Evolutionary conservation across 495 filamentous ascomycete genomes (phyloP).

Genomic region (Aspergillus ostianus): DNA sequence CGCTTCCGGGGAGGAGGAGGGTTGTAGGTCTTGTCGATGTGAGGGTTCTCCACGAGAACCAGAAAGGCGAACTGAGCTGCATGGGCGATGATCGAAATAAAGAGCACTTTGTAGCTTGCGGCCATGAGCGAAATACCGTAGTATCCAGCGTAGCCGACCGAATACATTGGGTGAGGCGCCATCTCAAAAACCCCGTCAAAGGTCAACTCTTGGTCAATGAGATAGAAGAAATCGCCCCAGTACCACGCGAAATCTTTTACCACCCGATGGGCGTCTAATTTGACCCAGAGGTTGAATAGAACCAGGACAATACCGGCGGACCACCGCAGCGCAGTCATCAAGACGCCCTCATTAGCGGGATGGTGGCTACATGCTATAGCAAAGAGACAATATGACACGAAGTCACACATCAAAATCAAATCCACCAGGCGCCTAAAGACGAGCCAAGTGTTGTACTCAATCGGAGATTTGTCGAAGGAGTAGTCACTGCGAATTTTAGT

Average conservation of each 20-base stretch:
- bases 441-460: constrained; percentile 99
- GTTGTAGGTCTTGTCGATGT: constrained; percentile 98
- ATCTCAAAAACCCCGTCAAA: constrained; percentile 99
- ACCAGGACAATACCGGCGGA: constrained; percentile 74
- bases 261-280: constrained; percentile 95
- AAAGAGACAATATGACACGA: constrained; percentile 93
- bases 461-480: constrained; percentile 84
- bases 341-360: constrained; percentile 66
- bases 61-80: constrained; percentile 93
- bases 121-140: constrained; percentile 99
- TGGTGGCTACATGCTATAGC: constrained; percentile 81
- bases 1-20: constrained; percentile 74
- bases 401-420: constrained; percentile 97
- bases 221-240: constrained; percentile 99
- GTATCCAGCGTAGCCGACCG: constrained; percentile 95
- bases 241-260: constrained; percentile 99
- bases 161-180: constrained; percentile 99
- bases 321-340: constrained; percentile 76
- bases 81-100: constrained; percentile 94
- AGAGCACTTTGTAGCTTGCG: constrained; percentile 93
- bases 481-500: constrained; percentile 93
- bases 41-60: constrained; percentile 86
- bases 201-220: constrained; percentile 95
- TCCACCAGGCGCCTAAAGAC: constrained; percentile 93
- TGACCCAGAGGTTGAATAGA: constrained; percentile 97